phyloP scores from a whole-genome alignment of 192 early-diverging fungal species.

The Cladochytrium replicatum region DNA sequence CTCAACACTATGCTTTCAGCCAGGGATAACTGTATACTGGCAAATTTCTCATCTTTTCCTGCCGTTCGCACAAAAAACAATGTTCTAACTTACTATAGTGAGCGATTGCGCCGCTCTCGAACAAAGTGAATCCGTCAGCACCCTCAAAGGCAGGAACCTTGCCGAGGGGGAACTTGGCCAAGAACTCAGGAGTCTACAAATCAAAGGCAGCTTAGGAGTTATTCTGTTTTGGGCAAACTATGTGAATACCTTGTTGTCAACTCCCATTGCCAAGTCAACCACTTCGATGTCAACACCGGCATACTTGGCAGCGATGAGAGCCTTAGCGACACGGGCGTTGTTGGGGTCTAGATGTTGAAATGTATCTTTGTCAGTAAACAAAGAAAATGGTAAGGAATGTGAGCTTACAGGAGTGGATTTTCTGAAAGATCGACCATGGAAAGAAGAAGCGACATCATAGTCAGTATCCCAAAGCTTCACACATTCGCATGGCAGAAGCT shows the following conservation, averaged over 20 bases:
- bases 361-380: too few species aligned
- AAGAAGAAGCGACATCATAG: not conserved
- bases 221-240: too few species aligned
- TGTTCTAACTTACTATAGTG: conserved; percentile 59
- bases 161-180: conserved; percentile 84
- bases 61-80: not conserved
- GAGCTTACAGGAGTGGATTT: not conserved
- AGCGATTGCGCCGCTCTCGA: conserved; percentile 85
- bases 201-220: too few species aligned
- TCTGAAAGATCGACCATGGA: not conserved
- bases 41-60: conserved; percentile 7
- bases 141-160: conserved; percentile 87
- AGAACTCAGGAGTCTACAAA: conserved; percentile 56
- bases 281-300: conserved; percentile 64
- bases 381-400: not conserved
- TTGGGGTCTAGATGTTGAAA: too few species aligned
- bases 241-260: conserved; percentile 50
- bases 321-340: conserved; percentile 35
- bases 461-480: not conserved
- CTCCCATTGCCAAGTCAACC: conserved; percentile 47
- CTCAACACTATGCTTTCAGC: conserved; percentile 21
- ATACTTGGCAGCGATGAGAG: conserved; percentile 67
- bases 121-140: conserved; percentile 60
- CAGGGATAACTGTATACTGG: conserved; percentile 34
- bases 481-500: too few species aligned